These are phyloP conservation scores for Fagopyrum tataricum DNA, from an alignment of 148 eudicot genomes.

Conservation along the genomic window DNA sequence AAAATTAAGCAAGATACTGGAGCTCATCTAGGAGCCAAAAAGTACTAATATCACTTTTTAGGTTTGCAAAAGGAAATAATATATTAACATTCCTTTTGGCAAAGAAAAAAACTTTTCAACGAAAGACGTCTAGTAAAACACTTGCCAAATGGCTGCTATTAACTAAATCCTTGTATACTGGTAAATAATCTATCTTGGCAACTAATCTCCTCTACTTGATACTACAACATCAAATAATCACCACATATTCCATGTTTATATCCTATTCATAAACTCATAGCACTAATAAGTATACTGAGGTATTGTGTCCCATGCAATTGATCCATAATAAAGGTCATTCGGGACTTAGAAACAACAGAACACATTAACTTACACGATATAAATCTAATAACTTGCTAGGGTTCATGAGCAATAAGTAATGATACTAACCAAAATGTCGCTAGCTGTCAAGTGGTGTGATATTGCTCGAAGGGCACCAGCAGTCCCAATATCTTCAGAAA, in stretches of 20 bases:
- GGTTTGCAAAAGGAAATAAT: neutral
- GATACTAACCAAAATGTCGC: constrained; percentile 70
- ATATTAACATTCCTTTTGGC: neutral
- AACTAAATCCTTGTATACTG: neutral
- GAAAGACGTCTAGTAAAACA: neutral
- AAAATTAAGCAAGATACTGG: neutral
- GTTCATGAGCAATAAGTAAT: constrained; percentile 13
- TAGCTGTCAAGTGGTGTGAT: constrained; percentile 71
- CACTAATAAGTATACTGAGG: neutral
- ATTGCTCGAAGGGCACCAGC: constrained; percentile 94
- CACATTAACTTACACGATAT: neutral
- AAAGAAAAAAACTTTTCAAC: neutral
- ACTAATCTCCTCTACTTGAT: neutral
- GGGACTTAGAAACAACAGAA: neutral
- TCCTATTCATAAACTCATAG: neutral
- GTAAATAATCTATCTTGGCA: neutral
- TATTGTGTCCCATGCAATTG: neutral
- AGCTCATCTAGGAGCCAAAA: neutral
- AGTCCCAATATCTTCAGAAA: constrained; percentile 89
- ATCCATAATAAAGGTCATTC: neutral
- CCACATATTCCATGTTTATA: neutral
- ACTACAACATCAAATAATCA: neutral
- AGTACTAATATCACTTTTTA: neutral
- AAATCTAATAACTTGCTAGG: neutral
- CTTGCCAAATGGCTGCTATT: neutral